Evolutionary conservation across 306 rosid genomes (phyloP), one percentile per base, ranked within the genome.

Genomic region (Fragaria vesca): DNA sequence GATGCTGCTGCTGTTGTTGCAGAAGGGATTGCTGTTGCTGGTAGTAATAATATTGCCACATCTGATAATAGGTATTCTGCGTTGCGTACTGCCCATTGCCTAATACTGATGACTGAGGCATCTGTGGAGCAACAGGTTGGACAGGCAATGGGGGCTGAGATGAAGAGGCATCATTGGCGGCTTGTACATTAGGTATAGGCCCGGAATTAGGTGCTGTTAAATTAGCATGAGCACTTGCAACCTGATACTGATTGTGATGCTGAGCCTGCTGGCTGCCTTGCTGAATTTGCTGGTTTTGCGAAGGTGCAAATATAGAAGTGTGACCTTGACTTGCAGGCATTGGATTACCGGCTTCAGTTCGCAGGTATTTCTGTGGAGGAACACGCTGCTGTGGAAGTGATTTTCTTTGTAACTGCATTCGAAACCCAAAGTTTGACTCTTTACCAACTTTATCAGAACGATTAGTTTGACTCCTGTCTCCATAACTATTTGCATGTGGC

Each of bases 1-100:
- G 42, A 4, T 38, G 42, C 52, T 43, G 81, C 63, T 58, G 76
- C 55, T 80, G 88, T 20, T 80, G 92, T 70, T 86, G 92, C 46
- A 76, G 83, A 83, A 76, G 67, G 51, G 82, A 78, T 36, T 69
- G 91, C 83, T 88, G 95, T 76, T 91, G 98, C 70, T 93, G 96
- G 88, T 87, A 85, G 81, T 92, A 92, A 85, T 90, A 94, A 57
- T 89, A 81, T 70, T 89, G 97, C 96, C 92, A 94, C 87, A 88
- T 88, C 80, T 89, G 95, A 76, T 86, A 84, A 80, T 89, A 90
- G 45, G 86, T 81, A 68, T 80, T 91, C 76, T 86, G 94, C 87
- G 84, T 67, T 68, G 80, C 91, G 73, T 87, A 85, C 76, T 90
- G 93, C 61, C 66, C 91, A 75, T 74, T 74, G 26, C 88, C 87